Base-by-base conservation (phyloP, 176 grass and related monocot species). In the Olyra latifolia region DNA sequence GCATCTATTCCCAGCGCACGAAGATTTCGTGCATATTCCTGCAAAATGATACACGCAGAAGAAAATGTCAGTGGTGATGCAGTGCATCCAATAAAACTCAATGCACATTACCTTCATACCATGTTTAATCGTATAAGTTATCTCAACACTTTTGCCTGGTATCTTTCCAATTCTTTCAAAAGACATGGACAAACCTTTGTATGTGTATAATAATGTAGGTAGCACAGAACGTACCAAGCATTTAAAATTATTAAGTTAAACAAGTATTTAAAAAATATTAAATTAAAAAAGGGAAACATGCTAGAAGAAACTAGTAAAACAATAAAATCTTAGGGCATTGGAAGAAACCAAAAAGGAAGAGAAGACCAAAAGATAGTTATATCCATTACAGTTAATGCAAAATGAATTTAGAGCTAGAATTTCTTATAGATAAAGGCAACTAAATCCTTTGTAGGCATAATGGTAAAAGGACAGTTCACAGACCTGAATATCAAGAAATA, bases 401-500 rank as follows among this genome's bases (percentile, higher is more conserved):
- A 71, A 23, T 71, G 29, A 42, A 84, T 38, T 22, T 78, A 52
- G 13, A 52, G 72, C 68, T 28, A 79, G 32, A 69, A 62, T 53
- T 41, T 71, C 28, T 62, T 76, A 17, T 27, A 55, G 5, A 41
- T 14, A 63, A 53, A 23, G 1, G 1, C 27, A 69, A 62, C 4
- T 19, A 56, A 30, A 66, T 9, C 8, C 0, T 47, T 74, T 27
- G 69, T 35, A 4, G 74, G 35, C 8, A 66, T 5, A 53, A 76
- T 25, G 14, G 11, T 5, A 12, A 59, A 50, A 55, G 19, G 8
- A n/a, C 1, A 46, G 65, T 24, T 58, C 20, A 30, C 9, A 45
- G 52, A 99, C 96, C 96, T 99, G 93, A 86, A 95, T 93, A 32
- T 99, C 96, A 88, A 99, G 96, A 91, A 95, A 99, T 81, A 99